These are phyloP conservation scores for Purshia tridentata DNA, from an alignment of 306 rosid genomes.

Conservation along the genomic window DNA sequence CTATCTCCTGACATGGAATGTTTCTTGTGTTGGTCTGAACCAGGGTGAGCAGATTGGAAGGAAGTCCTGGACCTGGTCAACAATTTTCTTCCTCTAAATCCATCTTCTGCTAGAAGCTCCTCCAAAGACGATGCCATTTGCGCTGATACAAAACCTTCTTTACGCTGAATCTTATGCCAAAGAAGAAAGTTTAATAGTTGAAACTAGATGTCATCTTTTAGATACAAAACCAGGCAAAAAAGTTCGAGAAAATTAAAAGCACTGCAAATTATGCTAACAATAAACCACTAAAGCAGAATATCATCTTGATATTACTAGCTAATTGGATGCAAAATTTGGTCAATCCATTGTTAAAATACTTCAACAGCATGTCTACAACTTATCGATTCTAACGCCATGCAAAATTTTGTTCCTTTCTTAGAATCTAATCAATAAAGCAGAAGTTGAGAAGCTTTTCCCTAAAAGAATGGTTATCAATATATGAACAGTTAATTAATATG, in stretches of 20 bases:
- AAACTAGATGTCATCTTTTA: conserved; percentile 1
- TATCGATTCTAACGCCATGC: neutral
- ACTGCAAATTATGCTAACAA: neutral
- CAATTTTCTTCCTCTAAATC: conserved; percentile 61
- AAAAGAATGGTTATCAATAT: neutral
- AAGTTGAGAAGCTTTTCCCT: neutral
- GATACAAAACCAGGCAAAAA: conserved; percentile 5
- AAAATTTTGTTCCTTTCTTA: neutral
- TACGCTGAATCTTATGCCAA: conserved; percentile 22
- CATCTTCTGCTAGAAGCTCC: conserved; percentile 77
- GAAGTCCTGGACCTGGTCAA: conserved; percentile 49
- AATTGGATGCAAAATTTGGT: neutral
- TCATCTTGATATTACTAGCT: neutral
- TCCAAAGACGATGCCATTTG: conserved; percentile 75
- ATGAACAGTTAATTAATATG: neutral
- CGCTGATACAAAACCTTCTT: conserved; percentile 15
- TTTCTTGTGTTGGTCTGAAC: conserved; percentile 14
- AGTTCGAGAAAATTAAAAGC: conserved; percentile 5
- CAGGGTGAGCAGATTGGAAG: conserved; percentile 30
- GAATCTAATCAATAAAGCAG: neutral
- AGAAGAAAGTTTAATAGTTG: neutral
- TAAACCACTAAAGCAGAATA: neutral
- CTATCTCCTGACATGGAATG: conserved; percentile 27
- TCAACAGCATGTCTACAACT: neutral
- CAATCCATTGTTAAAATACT: neutral